A percentile compares a stretch with the other conserved stretches of the same genome.
phyloP scores from a whole-genome alignment of 176 grass and related monocot genomes.

The Zizania latifolia region DNA sequence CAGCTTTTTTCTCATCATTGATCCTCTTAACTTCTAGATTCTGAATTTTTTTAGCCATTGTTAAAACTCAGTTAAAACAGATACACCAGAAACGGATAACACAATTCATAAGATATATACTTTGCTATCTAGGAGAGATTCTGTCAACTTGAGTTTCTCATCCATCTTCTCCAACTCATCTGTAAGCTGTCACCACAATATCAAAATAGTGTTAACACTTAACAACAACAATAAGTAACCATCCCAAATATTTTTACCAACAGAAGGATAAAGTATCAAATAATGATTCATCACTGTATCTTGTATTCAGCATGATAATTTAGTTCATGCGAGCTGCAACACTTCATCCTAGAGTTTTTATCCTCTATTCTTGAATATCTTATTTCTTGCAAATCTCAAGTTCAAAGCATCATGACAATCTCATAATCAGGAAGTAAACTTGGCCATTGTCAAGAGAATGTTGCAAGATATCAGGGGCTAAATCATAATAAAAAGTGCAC shows the following conservation, averaged over 20 bases:
- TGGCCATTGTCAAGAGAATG: not conserved
- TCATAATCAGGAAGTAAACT: not conserved
- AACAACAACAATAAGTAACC: not conserved
- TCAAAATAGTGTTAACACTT: conserved; percentile 23
- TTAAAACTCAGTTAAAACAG: conserved; percentile 20
- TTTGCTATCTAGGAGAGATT: conserved; percentile 79
- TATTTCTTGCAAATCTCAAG: not conserved
- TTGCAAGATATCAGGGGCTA: not conserved
- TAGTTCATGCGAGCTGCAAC: not conserved
- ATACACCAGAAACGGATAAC: not conserved
- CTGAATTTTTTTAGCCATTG: conserved; percentile 35
- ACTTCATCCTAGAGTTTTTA: not conserved
- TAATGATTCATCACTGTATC: conserved; percentile 6
- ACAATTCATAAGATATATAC: conserved; percentile 34
- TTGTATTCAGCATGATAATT: not conserved
- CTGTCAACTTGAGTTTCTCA: conserved; percentile 83
- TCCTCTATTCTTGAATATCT: not conserved
- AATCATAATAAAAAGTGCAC: not conserved
- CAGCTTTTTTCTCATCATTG: conserved; percentile 90
- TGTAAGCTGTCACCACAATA: conserved; percentile 64
- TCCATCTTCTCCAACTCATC: conserved; percentile 82
- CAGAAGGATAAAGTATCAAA: not conserved
- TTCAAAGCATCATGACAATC: not conserved
- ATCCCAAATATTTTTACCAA: not conserved
- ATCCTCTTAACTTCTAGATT: conserved; percentile 96